phyloP scores from a whole-genome alignment of 2,329 filamentous ascomycete genomes.

The Alternaria sp. region DNA sequence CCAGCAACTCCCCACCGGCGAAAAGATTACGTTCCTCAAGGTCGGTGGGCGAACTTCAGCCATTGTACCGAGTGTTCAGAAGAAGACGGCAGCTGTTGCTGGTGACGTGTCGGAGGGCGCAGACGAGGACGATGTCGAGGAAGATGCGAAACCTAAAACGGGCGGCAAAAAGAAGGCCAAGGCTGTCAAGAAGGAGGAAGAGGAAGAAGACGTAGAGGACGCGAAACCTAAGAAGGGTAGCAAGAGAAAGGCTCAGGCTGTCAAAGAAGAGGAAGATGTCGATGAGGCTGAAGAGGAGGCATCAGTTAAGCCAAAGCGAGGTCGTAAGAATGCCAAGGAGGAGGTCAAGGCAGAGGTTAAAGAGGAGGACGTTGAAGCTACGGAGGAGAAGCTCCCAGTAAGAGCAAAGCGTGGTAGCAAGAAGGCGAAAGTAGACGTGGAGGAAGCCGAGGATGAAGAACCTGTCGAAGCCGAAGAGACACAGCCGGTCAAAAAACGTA shows the following conservation, averaged over 20 bases:
- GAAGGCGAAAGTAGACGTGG: conserved; percentile 20
- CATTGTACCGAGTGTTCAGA: conserved; percentile 83
- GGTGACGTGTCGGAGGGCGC: conserved; percentile 56
- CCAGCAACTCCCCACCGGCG: conserved; percentile 77
- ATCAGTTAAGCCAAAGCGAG: conserved; percentile 24
- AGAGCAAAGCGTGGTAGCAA: conserved; percentile 7
- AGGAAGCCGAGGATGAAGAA: conserved; percentile 27
- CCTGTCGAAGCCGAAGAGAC: conserved; percentile 34
- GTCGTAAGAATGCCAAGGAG: conserved; percentile 31
- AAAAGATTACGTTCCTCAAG: conserved; percentile 83
- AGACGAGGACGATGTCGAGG: conserved; percentile 29
- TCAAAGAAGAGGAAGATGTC: conserved; percentile 32
- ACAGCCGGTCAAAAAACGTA: conserved; percentile 35
- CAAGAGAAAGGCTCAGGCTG: conserved; percentile 33
- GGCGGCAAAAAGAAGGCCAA: conserved; percentile 45
- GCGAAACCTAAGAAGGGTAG: conserved; percentile 28
- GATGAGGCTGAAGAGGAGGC: conserved; percentile 17
- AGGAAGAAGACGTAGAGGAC: conserved; percentile 15
- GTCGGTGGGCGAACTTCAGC: conserved; percentile 93
- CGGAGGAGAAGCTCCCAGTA: conserved; percentile 24
- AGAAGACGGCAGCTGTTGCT: conserved; percentile 71
- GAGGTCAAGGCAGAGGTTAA: conserved; percentile 26
- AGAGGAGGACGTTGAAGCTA: conserved; percentile 29
- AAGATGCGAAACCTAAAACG: conserved; percentile 38
- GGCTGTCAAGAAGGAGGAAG: conserved; percentile 28